These are phyloP conservation scores for Moricandia arvensis DNA, from an alignment of 345 rosid species.

Conservation along the genomic window DNA sequence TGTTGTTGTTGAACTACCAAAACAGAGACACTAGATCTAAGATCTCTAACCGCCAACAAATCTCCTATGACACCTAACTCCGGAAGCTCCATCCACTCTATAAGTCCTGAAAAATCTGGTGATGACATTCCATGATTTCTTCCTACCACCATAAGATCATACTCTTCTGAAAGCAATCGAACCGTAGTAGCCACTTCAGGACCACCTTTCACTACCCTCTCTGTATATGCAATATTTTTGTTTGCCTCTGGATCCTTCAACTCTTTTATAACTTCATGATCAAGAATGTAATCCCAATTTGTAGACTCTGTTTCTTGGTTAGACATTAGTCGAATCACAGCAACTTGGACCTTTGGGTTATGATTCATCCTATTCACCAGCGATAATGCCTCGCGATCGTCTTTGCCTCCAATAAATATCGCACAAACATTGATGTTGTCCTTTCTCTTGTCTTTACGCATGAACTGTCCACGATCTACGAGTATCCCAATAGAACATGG, in stretches of 20 bases:
- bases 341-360: background rate
- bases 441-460: background rate
- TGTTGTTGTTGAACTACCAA: slow-evolving; percentile 30
- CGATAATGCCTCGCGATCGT: slow-evolving; percentile 24
- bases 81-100: slow-evolving; percentile 24
- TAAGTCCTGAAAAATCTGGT: slow-evolving; percentile 9
- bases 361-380: slow-evolving; percentile 15
- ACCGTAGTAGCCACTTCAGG: slow-evolving; percentile 13
- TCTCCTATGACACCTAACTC: slow-evolving; percentile 33
- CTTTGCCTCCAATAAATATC: slow-evolving; percentile 33
- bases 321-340: background rate
- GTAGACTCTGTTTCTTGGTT: background rate
- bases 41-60: slow-evolving; percentile 27
- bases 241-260: background rate
- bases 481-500: slow-evolving; percentile 30
- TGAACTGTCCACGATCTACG: slow-evolving; percentile 25
- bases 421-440: background rate
- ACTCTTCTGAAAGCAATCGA: background rate
- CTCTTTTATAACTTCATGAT: background rate
- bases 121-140: slow-evolving; percentile 11
- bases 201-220: slow-evolving; percentile 11
- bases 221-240: slow-evolving; percentile 1
- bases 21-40: slow-evolving; percentile 14
- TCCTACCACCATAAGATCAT: slow-evolving; percentile 24
- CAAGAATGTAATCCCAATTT: slow-evolving; percentile 10